Evolutionary conservation across 2,329 filamentous ascomycete genomes (phyloP), one percentile per base, ranked within the genome.

Genomic region (Lachnellula arida): DNA sequence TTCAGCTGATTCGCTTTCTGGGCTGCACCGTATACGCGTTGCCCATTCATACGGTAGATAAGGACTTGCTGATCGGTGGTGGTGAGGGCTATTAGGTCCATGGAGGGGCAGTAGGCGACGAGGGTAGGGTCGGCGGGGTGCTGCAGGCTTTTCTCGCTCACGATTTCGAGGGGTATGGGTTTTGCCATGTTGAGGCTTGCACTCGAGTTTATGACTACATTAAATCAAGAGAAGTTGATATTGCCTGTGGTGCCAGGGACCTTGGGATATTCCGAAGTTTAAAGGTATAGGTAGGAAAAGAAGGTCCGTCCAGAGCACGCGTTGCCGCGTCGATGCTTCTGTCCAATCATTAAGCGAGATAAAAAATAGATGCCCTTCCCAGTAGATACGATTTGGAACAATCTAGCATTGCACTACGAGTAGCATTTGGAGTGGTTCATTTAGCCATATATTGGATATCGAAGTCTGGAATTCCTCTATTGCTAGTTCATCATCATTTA

Each of bases 61-160:
- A 87, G 80, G 17, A 97, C 76, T 49, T 85, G 84, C 49, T 84
- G 84, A 58, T 85, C 81, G 15, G 80, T 78, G n/a, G 80, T 82
- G 12, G 88, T 88, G 12, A 91, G 78, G 5, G 87, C 86, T n/a
- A 88, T 79, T 46, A 97, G 78, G 72, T 97, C 90, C 76, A 96
- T 89, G 8, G 86, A 87, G 15, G 92, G 90, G 71, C 91, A 96
- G 72, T 88, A 90, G 25, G 85, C 80, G 35, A 93, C 77, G 50
- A 87, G 80, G 47, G 78, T 75, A 37, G 77, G 74, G 39, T 81
- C 77, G 22, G 84, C 77, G 23, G 78, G 77, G 46, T 78, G 73
- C 50, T 80, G 76, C 58, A 87, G 78, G 61, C 76, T 75, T 63
- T 81, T 84, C 67, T 85, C 78, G 71, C 81, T 81, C 60, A 81